Percentiles rank a stretch among this genome's conserved stretches.
Evolutionary conservation across 176 grass and related monocot genomes (phyloP).

Genomic region (Oryza meyeriana): DNA sequence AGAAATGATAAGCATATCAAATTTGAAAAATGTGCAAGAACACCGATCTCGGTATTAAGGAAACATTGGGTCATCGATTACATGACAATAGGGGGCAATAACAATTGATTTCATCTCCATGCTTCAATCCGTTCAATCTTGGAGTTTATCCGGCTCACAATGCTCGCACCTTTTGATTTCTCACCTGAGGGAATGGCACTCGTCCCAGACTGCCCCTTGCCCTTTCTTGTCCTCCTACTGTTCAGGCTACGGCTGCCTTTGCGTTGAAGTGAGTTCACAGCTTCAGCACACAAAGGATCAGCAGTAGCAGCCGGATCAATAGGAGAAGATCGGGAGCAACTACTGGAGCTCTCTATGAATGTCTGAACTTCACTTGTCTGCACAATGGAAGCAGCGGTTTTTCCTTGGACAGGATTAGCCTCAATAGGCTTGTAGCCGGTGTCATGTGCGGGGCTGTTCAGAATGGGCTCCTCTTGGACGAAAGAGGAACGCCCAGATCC

Average conservation of each 20-base stretch:
- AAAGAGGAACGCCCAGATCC: slow-evolving; percentile 36
- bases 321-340: slow-evolving; percentile 29
- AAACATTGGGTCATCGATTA: slow-evolving; percentile 47
- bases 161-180: slow-evolving; percentile 64
- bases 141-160: slow-evolving; percentile 80
- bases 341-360: slow-evolving; percentile 29
- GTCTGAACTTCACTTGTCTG: slow-evolving; percentile 5
- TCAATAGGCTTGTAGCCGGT: slow-evolving; percentile 25
- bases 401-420: slow-evolving; percentile 21
- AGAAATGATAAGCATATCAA: slow-evolving; percentile 3
- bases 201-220: slow-evolving; percentile 42
- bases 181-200: slow-evolving; percentile 36
- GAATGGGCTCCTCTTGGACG: slow-evolving; percentile 44
- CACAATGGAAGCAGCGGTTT: not conserved
- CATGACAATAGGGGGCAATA: slow-evolving; percentile 2
- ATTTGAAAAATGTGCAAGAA: slow-evolving; percentile 37
- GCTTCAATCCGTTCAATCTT: slow-evolving; percentile 82
- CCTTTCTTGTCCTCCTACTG: slow-evolving; percentile 66
- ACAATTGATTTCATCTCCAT: slow-evolving; percentile 67
- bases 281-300: slow-evolving; percentile 34
- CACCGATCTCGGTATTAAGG: slow-evolving; percentile 29
- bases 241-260: slow-evolving; percentile 40
- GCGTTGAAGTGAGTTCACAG: slow-evolving; percentile 34
- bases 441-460: slow-evolving; percentile 40
- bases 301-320: slow-evolving; percentile 17